Base-by-base conservation (phyloP, 2,329 filamentous ascomycete genomes). In the Trematosphaeria pertusa region DNA sequence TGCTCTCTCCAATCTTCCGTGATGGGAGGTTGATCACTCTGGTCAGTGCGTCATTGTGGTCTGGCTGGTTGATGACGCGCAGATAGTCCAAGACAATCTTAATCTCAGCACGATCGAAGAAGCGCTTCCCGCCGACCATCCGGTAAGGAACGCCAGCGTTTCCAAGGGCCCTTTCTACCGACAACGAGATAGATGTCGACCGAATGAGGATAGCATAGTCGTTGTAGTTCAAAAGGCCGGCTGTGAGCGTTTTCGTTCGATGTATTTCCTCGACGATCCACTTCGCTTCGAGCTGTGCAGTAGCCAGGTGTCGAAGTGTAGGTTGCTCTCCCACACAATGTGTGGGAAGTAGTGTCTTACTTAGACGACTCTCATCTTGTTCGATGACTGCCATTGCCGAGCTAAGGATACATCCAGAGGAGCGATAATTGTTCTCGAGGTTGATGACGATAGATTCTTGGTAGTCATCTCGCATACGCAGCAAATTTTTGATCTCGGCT, bases 341-440 rank as follows among this genome's bases (percentile, higher is more conserved):
- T 0, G 93, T 88, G 1, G 94, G 85, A 38, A 89, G 78, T 24
- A 99, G 76, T 26, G 81, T 81, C 68, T 97, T 97, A 46, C 88
- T 80, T 41, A 92, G 94, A 48, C 93, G 81, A 26, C 82, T 83
- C 38, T 82, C 81, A 69, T 99, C 93, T 71, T 97, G 93, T 69
- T 97, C 87, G 51, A 99, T 97, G 37, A 99, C 86, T 50, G 87
- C 84, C 50, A 95, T 80, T 0, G 94, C 91, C 5, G 88, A 84
- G 48, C 83, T 81, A 18, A 97, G 78, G 48, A 99, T 97, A 6
- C 86, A 86, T 30, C 87, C 89, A 0, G 91, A 95, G 1, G 93
- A 97, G 17, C 93, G 84, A 66, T 99, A 99, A 62, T 97, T 99
- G 63, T 97, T 89, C 66, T 97, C 89, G 2, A 99, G 78, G 5